phyloP scores from a whole-genome alignment of 306 rosid species.

The Castanea sativa region DNA sequence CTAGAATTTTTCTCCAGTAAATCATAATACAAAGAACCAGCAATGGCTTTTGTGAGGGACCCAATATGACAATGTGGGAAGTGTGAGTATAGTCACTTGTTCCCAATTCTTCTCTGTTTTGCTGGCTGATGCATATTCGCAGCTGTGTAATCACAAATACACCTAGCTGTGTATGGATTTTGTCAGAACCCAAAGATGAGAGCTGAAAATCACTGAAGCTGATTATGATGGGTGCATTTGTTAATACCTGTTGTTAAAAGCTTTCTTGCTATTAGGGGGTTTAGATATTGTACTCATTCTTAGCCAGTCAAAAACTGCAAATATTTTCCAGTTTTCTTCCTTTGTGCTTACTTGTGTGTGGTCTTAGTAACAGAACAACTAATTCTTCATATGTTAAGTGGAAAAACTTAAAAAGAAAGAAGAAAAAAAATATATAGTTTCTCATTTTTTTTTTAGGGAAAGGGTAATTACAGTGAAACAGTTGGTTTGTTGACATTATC shows the following conservation, averaged over 20 bases:
- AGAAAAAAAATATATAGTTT: not conserved
- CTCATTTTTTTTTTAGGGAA: not conserved
- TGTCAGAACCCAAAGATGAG: not conserved
- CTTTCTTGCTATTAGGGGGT: not conserved
- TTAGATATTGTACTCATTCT: not conserved
- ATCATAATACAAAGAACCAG: not conserved
- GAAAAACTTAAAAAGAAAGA: not conserved
- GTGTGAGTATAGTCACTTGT: not conserved
- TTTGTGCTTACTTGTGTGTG: not conserved
- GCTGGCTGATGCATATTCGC: too few relatives aligned
- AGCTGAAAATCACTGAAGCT: not conserved
- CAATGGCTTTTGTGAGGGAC: not conserved
- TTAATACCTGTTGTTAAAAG: not conserved
- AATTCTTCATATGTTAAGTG: not conserved
- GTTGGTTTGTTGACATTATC: not conserved
- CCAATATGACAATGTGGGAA: not conserved
- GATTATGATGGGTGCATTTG: not conserved
- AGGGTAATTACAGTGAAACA: not conserved
- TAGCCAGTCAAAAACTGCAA: not conserved
- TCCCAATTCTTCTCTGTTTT: too few relatives aligned
- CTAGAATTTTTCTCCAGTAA: not conserved
- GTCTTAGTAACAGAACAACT: not conserved
- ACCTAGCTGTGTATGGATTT: not conserved
- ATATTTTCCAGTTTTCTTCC: not conserved
- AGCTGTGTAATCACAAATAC: too few relatives aligned